Evolutionary conservation across 371 early-diverging fungal species (phyloP).

Genomic region (Mortierella sp.): DNA sequence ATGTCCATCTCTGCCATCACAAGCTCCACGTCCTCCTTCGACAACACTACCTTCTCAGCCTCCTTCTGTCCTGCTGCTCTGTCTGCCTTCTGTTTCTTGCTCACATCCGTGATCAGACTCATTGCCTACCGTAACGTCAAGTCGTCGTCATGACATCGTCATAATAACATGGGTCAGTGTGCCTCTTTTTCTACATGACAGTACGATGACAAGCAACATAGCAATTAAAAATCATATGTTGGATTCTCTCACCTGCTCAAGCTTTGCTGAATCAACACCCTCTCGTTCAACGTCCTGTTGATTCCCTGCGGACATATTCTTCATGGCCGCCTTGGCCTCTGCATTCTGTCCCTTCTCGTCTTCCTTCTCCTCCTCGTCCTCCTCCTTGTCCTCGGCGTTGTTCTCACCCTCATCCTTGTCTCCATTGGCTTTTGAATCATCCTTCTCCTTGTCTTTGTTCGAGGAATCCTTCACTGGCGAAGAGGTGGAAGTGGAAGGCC

Average conservation of each 20-base stretch:
- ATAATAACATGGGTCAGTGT: too few relatives aligned
- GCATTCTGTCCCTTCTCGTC: constrained; percentile 13
- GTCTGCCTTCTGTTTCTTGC: constrained; percentile 23
- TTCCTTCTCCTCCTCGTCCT: constrained; percentile 9
- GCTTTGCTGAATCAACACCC: constrained; percentile 10
- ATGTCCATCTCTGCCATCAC: too few relatives aligned
- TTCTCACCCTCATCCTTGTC: too few relatives aligned
- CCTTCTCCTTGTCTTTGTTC: too few relatives aligned
- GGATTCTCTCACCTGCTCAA: constrained; percentile 12
- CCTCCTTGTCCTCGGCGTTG: too few relatives aligned
- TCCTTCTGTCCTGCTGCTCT: constrained; percentile 14
- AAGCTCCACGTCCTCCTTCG: constrained; percentile 18
- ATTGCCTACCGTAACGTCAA: constrained; percentile 1
- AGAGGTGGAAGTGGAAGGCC: too few relatives aligned
- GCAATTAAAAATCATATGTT: too few relatives aligned
- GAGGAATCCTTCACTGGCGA: too few relatives aligned
- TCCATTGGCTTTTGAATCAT: too few relatives aligned
- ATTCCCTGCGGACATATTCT: constrained; percentile 6
- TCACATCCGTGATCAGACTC: constrained; percentile 18
- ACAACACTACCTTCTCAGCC: constrained; percentile 10
- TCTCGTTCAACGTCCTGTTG: constrained; percentile 15
- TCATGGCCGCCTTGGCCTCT: constrained; percentile 26
- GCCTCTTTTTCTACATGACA: too few relatives aligned
- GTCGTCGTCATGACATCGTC: too few relatives aligned
- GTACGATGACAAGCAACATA: too few relatives aligned